A percentile compares a stretch with the other conserved stretches of the same genome.
Evolutionary conservation across 495 filamentous ascomycete genomes (phyloP).

Genomic region (Acidomyces sp.): DNA sequence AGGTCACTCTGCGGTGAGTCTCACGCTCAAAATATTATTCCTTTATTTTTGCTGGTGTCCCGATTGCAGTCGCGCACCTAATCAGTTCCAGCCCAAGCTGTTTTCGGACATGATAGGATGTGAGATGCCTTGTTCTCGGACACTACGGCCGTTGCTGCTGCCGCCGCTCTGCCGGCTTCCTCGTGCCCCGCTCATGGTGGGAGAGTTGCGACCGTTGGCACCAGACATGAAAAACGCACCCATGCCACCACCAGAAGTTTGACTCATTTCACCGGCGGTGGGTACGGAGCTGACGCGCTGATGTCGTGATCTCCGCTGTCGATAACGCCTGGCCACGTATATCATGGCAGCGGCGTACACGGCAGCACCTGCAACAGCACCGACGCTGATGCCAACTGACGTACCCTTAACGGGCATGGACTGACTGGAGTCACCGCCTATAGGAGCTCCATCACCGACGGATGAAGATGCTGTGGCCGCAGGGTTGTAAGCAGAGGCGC

Average conservation of each 20-base stretch:
- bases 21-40: too few species aligned
- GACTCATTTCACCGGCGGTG: conserved; percentile 19
- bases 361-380: conserved; percentile 64
- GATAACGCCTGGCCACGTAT: conserved; percentile 84
- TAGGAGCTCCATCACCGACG: conserved; percentile 31
- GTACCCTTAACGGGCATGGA: conserved; percentile 50
- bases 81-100: conserved; percentile 93
- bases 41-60: too few species aligned
- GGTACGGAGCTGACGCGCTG: conserved; percentile 57
- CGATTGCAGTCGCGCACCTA: too few species aligned
- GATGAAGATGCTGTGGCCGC: conserved; percentile 20
- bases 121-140: conserved; percentile 57
- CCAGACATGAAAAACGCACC: conserved; percentile 25
- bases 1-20: too few species aligned
- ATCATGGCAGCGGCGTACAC: conserved; percentile 99
- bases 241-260: conserved; percentile 15
- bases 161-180: conserved; percentile 28
- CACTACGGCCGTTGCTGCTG: conserved; percentile 43
- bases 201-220: conserved; percentile 39
- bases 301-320: conserved; percentile 66
- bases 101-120: conserved; percentile 93
- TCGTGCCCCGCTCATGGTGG: conserved; percentile 31
- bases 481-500: conserved; percentile 24
- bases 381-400: conserved; percentile 72
- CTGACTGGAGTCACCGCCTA: conserved; percentile 34